Evolutionary conservation across 2,329 filamentous ascomycete species (phyloP).

Genomic region (Cladosporium phlei): DNA sequence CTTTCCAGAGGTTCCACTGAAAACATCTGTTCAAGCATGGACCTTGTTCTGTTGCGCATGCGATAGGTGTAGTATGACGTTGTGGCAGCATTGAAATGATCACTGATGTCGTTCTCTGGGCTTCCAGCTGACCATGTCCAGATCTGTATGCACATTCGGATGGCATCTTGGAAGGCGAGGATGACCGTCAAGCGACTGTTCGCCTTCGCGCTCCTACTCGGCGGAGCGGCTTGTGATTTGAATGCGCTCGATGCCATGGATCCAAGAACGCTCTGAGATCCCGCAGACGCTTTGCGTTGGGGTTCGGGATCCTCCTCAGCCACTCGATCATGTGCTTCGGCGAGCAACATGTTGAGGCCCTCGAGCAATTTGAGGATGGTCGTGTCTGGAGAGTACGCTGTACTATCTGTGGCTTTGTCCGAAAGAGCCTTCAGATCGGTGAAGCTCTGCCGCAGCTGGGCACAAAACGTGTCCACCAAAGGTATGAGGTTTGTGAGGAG

Average conservation of each 20-base stretch:
- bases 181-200: slow-evolving; percentile 91
- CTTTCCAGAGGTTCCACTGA: slow-evolving; percentile 89
- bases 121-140: slow-evolving; percentile 85
- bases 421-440: slow-evolving; percentile 64
- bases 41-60: slow-evolving; percentile 81
- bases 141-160: slow-evolving; percentile 85
- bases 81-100: slow-evolving; percentile 57
- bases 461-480: slow-evolving; percentile 82
- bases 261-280: slow-evolving; percentile 4
- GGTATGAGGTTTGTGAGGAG: slow-evolving; percentile 90
- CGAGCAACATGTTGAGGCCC: slow-evolving; percentile 84
- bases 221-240: slow-evolving; percentile 64
- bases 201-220: slow-evolving; percentile 72
- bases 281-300: slow-evolving; percentile 48
- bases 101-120: slow-evolving; percentile 53
- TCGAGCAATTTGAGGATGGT: slow-evolving; percentile 59
- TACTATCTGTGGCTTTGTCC: slow-evolving; percentile 5
- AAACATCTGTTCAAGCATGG: slow-evolving; percentile 88
- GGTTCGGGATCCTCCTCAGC: slow-evolving; percentile 63
- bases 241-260: slow-evolving; percentile 86
- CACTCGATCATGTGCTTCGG: slow-evolving; percentile 77
- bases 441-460: slow-evolving; percentile 70
- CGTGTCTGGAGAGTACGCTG: slow-evolving; percentile 21
- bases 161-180: slow-evolving; percentile 93
- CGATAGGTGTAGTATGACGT: slow-evolving; percentile 91